These are phyloP conservation scores for Kwoniella shivajii DNA, from an alignment of 1,284 basidiomycete species.

Conservation along the genomic window DNA sequence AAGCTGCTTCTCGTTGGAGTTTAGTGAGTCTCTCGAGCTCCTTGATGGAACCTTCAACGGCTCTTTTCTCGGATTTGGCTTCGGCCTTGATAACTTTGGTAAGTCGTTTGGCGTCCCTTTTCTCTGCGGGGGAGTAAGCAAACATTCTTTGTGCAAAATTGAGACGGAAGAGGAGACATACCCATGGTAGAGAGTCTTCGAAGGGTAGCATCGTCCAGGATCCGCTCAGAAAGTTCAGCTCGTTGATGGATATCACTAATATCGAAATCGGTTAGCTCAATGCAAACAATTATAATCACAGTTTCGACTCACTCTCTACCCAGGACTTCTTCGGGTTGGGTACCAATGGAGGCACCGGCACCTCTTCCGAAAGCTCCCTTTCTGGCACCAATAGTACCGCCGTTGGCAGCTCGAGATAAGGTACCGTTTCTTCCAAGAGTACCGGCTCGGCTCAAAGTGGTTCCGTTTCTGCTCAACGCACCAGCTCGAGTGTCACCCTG, in stretches of 20 bases:
- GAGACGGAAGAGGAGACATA: conserved; percentile 7
- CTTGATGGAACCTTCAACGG: conserved; percentile 49
- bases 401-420: conserved; percentile 41
- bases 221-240: conserved; percentile 46
- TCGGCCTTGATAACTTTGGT: conserved; percentile 54
- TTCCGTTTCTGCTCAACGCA: conserved; percentile 31
- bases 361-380: conserved; percentile 50
- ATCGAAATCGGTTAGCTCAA: not conserved
- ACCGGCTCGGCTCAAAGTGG: conserved; percentile 32
- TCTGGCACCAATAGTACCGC: conserved; percentile 46
- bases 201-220: conserved; percentile 39
- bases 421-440: conserved; percentile 44
- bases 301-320: conserved; percentile 42
- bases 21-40: conserved; percentile 52
- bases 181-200: conserved; percentile 41
- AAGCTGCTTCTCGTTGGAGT: conserved; percentile 51
- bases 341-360: conserved; percentile 48
- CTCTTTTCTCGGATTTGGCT: conserved; percentile 48
- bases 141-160: not conserved
- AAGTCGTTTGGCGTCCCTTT: conserved; percentile 52
- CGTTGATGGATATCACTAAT: conserved; percentile 51
- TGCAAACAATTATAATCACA: not conserved
- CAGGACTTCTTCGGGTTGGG: conserved; percentile 50
- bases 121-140: conserved; percentile 24
- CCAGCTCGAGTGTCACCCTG: conserved; percentile 23